These are phyloP conservation scores for Phytopythium vexans DNA, from an alignment of 352 stramenopile species.

Conservation along the genomic window DNA sequence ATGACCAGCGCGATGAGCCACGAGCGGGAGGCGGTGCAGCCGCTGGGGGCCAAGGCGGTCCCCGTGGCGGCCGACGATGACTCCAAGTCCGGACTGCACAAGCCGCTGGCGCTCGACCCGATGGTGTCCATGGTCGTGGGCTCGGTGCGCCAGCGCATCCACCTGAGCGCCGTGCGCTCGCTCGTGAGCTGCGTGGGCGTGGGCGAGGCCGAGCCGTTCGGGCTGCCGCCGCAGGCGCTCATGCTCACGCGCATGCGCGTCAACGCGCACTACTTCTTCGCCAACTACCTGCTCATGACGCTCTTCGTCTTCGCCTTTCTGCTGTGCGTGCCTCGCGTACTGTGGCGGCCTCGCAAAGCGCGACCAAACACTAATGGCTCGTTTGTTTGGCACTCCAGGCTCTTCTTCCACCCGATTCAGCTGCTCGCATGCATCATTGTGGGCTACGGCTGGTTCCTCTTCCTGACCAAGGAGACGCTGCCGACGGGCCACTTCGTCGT, in stretches of 20 bases:
- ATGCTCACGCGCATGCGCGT: slow-evolving; percentile 52
- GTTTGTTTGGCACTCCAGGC: slow-evolving; percentile 14
- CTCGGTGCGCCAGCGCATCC: slow-evolving; percentile 38
- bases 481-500: slow-evolving; percentile 46
- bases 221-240: slow-evolving; percentile 40
- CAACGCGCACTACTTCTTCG: slow-evolving; percentile 71
- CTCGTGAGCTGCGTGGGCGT: slow-evolving; percentile 64
- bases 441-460: slow-evolving; percentile 59
- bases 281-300: slow-evolving; percentile 69
- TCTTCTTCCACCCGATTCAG: slow-evolving; percentile 75
- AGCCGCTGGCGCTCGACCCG: slow-evolving; percentile 15
- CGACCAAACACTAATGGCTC: too few species aligned
- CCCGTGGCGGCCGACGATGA: background rate
- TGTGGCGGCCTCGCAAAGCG: too few species aligned
- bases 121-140: slow-evolving; percentile 34
- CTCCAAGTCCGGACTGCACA: background rate
- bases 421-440: slow-evolving; percentile 59
- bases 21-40: background rate
- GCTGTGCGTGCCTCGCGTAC: slow-evolving; percentile 23
- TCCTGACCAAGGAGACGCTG: slow-evolving; percentile 56
- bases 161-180: slow-evolving; percentile 42
- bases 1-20: background rate
- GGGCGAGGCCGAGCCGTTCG: slow-evolving; percentile 61
- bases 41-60: background rate
- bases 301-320: slow-evolving; percentile 60